These are phyloP conservation scores for Durio zibethinus DNA, from an alignment of 345 rosid species.

Conservation along the genomic window DNA sequence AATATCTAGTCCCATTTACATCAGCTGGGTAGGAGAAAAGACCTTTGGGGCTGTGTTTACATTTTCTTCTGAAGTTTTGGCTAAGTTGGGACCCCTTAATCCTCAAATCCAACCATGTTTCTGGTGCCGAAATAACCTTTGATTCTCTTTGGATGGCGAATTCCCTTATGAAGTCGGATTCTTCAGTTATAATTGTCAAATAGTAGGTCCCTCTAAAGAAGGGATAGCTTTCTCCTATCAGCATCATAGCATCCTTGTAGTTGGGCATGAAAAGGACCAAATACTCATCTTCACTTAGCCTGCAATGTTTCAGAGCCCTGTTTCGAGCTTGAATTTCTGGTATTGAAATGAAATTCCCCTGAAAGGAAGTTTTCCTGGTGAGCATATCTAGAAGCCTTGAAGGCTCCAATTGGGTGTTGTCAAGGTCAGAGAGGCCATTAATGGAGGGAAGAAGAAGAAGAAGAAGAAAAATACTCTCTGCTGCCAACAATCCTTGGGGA, in stretches of 20 bases:
- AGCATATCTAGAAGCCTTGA: slow-evolving; percentile 63
- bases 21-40: slow-evolving; percentile 58
- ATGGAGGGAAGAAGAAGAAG: no score
- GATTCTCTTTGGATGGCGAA: slow-evolving; percentile 64
- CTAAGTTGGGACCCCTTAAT: slow-evolving; percentile 71
- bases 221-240: slow-evolving; percentile 72
- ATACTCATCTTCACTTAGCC: slow-evolving; percentile 52
- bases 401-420: slow-evolving; percentile 52
- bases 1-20: slow-evolving; percentile 48
- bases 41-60: slow-evolving; percentile 60
- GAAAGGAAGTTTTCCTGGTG: slow-evolving; percentile 61
- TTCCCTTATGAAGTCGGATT: slow-evolving; percentile 47
- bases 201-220: slow-evolving; percentile 63
- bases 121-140: slow-evolving; percentile 59
- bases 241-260: slow-evolving; percentile 63
- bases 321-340: slow-evolving; percentile 67
- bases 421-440: slow-evolving; percentile 47
- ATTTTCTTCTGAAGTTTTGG: slow-evolving; percentile 65
- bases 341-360: slow-evolving; percentile 64
- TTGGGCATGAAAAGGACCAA: slow-evolving; percentile 65
- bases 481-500: slow-evolving; percentile 29
- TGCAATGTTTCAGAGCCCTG: slow-evolving; percentile 47
- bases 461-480: slow-evolving; percentile 16
- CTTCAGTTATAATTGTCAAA: slow-evolving; percentile 46
- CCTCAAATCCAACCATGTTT: slow-evolving; percentile 69